Percentiles rank a stretch among this genome's conserved stretches.
phyloP scores from a whole-genome alignment of 2,329 filamentous ascomycete genomes.

The Ceratocystis ficicola region DNA sequence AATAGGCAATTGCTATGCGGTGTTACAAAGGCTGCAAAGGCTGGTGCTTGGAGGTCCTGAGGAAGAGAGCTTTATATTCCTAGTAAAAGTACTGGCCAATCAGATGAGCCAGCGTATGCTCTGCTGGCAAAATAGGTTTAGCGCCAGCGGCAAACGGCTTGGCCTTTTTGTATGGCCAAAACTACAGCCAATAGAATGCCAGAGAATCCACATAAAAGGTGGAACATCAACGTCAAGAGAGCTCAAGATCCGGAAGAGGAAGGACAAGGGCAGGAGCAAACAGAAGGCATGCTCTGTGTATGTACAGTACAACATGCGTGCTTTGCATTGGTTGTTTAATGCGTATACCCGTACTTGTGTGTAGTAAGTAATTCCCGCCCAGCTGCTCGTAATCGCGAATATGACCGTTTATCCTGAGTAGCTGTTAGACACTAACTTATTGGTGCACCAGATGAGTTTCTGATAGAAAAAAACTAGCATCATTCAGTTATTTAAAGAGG shows the following conservation, averaged over 20 bases:
- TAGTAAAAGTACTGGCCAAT: conserved; percentile 2
- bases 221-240: not conserved
- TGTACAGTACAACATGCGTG: not conserved
- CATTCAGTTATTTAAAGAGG: too few relatives aligned
- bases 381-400: too few relatives aligned
- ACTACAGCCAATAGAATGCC: not conserved
- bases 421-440: too few relatives aligned
- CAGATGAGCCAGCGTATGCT: not conserved
- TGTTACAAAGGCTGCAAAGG: not conserved
- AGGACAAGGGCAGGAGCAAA: not conserved
- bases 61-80: not conserved
- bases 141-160: conserved; percentile 19
- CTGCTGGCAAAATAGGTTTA: conserved; percentile 16
- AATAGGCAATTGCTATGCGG: not conserved
- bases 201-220: not conserved
- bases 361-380: too few relatives aligned
- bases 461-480: too few relatives aligned
- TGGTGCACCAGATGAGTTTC: too few relatives aligned
- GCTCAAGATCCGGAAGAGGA: not conserved
- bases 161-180: not conserved
- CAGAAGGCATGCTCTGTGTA: not conserved
- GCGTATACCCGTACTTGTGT: not conserved
- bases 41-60: not conserved
- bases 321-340: not conserved
- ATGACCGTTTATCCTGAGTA: too few relatives aligned